Conservation (phyloP, 139 green algal species). For the Micractinium sp. region DNA sequence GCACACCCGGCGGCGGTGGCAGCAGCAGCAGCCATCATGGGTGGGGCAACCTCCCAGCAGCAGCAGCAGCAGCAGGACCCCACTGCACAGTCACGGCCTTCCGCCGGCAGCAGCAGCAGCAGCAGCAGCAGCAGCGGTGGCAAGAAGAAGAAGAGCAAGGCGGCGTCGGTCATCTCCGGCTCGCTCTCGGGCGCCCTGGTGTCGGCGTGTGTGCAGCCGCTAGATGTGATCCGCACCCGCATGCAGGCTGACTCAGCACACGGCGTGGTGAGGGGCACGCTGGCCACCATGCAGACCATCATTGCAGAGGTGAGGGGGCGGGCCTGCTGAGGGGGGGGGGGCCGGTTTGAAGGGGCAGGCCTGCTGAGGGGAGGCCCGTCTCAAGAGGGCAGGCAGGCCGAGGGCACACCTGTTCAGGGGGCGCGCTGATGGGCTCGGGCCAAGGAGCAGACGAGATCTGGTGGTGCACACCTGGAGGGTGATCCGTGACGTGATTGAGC, state of each 20-base stretch:
- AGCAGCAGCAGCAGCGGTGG: neutral
- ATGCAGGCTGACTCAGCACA: conserved; percentile 82
- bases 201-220: conserved; percentile 71
- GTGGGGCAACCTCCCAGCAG: neutral
- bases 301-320: conserved; percentile 48
- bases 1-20: neutral
- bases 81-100: too few species aligned
- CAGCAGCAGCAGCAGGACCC: neutral
- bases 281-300: conserved; percentile 56
- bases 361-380: too few species aligned
- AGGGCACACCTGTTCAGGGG: neutral
- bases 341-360: neutral
- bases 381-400: neutral
- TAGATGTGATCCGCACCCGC: conserved; percentile 88
- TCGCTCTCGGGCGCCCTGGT: conserved; percentile 62
- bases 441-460: too few species aligned
- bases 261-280: conserved; percentile 32
- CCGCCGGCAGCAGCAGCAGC: neutral
- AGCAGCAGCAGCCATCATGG: neutral
- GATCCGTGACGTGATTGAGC: too few species aligned
- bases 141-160: conserved; percentile 35
- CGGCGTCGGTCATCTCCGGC: conserved; percentile 57
- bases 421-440: neutral
- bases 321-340: neutral
- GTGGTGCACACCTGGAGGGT: neutral